Base-by-base conservation (phyloP, 352 stramenopile genomes). In the Phytophthora agathidicida region DNA sequence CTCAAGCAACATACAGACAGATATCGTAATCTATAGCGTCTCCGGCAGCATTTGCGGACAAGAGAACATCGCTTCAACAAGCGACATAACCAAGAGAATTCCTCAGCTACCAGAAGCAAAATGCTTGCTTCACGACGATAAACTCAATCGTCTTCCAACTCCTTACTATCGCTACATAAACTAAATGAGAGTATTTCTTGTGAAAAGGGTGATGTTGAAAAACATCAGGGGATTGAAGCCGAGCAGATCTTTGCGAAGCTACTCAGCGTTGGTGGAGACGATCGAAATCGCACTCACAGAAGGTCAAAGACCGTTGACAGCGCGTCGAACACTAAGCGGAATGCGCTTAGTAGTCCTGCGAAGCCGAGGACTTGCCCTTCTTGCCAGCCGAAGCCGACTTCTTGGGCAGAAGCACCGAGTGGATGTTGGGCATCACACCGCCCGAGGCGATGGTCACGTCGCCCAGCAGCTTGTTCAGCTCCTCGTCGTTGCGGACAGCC, bases 401-500 rank as follows among this genome's bases (percentile, higher is more conserved):
- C 75, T 96, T 96, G 8, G 91, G 88, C 43, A 97, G 68, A 32
- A 91, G 75, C 32, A 98, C 92, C 9, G 86, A 87, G 75, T 98
- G 94, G 65, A 99, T 98, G 79, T 98, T 98, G 20, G 95, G 95
- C 46, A 99, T 81, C 11, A 98, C 95, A 96, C 96, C 95, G 57
- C 96, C 96, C 32, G 86, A 86, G 27, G 96, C 94, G 73, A 98
- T 99, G 37, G 95, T 99, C 16, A 98, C 93, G 49, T 88, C 77
- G 54, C 94, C 93, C 2, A 99, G 73, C 36, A 98, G 75, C 70
- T 97, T 97, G 86, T 98, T 98, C 61, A 98, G 73, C 76, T 98
- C 96, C 73, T 98, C 96, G 68, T 98, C 94, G 57, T 83, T 83
- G 45, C 75, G 94, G 5, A 98, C 87, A 28, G 95, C 94, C 50